Evolutionary conservation across 352 stramenopile genomes (phyloP).

Genomic region (Phytophthora fragariaefolia): DNA sequence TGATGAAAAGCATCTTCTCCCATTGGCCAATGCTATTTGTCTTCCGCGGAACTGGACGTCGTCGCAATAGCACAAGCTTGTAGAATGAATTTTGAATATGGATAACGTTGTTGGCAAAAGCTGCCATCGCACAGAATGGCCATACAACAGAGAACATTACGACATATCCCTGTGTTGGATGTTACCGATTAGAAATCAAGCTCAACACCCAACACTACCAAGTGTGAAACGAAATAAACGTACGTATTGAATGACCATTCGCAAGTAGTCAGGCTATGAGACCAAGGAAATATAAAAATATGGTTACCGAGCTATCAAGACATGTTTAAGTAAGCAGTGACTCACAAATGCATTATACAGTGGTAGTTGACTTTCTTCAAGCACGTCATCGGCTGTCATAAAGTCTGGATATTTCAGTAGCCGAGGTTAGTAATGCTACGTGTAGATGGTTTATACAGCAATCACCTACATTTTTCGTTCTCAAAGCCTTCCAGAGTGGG

Average conservation of each 20-base stretch:
- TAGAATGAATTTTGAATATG: constrained; percentile 89
- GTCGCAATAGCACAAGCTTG: constrained; percentile 77
- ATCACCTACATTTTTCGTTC: constrained; percentile 72
- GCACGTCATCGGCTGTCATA: constrained; percentile 85
- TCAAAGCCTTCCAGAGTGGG: constrained; percentile 82
- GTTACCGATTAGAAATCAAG: constrained; percentile 11
- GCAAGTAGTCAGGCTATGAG: constrained; percentile 76
- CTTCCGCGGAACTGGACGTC: constrained; percentile 77
- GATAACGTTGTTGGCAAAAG: constrained; percentile 81
- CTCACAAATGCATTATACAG: constrained; percentile 86
- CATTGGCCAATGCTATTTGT: constrained; percentile 88
- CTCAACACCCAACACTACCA: background rate
- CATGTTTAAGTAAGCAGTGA: background rate
- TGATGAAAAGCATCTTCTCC: constrained; percentile 90
- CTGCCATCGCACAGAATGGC: constrained; percentile 84
- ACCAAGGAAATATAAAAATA: constrained; percentile 6
- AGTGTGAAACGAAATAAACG: constrained; percentile 4
- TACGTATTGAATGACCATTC: constrained; percentile 91
- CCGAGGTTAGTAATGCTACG: background rate
- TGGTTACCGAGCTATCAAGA: constrained; percentile 1
- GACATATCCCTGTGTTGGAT: constrained; percentile 70
- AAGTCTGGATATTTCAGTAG: too few relatives aligned
- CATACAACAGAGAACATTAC: constrained; percentile 91
- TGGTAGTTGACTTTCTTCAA: constrained; percentile 82
- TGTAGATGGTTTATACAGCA: background rate